Conservation (phyloP, 805 yeast species). For the Sugiyamaella floridensis region DNA sequence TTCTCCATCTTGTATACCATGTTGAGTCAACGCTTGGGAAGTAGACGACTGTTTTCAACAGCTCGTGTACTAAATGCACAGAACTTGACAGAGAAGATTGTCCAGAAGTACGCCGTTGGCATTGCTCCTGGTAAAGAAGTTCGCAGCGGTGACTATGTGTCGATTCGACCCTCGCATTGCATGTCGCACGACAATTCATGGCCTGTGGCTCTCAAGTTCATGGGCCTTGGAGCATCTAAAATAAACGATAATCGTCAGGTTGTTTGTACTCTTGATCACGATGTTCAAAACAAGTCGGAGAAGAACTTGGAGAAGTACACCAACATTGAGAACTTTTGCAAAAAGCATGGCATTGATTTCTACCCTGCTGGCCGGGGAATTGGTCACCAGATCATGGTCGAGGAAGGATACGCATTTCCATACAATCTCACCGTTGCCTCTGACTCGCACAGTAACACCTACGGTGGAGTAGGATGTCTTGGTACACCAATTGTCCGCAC, state of each 20-base stretch:
- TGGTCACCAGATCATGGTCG: conserved; percentile 98
- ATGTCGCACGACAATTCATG: conserved; percentile 99
- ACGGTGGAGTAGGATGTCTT: conserved; percentile 92
- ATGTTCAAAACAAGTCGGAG: conserved; percentile 88
- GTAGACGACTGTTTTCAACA: conserved; percentile 9
- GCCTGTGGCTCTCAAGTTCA: conserved; percentile 97
- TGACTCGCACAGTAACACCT: conserved; percentile 95
- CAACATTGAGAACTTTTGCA: conserved; percentile 86
- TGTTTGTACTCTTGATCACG: conserved; percentile 95
- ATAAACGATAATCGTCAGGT: conserved; percentile 84
- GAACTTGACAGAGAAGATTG: conserved; percentile 91
- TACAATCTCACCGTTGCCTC: conserved; percentile 89
- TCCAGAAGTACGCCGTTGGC: conserved; percentile 87
- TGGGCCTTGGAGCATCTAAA: conserved; percentile 83
- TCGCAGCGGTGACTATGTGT: conserved; percentile 87
- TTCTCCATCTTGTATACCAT: neutral
- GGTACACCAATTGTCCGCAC: conserved; percentile 99
- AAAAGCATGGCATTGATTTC: conserved; percentile 86
- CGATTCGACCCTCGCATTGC: conserved; percentile 92
- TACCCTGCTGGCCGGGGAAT: conserved; percentile 99
- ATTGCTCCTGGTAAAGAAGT: conserved; percentile 69
- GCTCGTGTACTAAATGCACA: conserved; percentile 36
- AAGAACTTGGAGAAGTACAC: conserved; percentile 80
- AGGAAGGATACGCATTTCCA: conserved; percentile 98
- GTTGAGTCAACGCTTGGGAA: neutral